phyloP scores from a whole-genome alignment of 306 rosid genomes.

The Casuarina equisetifolia region DNA sequence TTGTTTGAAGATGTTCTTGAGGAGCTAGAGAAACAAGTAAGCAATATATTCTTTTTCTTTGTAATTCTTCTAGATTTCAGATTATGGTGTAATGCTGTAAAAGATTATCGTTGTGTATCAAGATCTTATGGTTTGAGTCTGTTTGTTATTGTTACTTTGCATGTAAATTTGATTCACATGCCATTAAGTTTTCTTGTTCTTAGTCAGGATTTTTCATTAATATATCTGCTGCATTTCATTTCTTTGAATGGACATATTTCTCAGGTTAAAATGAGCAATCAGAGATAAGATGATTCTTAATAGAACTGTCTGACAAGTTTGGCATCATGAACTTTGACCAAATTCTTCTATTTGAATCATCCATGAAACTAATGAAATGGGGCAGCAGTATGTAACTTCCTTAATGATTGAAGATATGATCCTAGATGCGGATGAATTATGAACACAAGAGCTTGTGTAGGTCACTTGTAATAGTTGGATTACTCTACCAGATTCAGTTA shows the following conservation, averaged over 20 bases:
- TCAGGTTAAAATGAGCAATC: background rate
- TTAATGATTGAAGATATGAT: background rate
- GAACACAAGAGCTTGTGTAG: background rate
- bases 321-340: background rate
- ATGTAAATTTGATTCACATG: slow-evolving; percentile 8
- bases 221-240: background rate
- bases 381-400: background rate
- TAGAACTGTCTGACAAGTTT: background rate
- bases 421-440: background rate
- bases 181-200: background rate
- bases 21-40: slow-evolving; percentile 84
- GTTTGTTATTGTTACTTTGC: background rate
- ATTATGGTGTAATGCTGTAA: background rate
- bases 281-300: background rate
- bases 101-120: slow-evolving; percentile 4
- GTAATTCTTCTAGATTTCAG: slow-evolving; percentile 24
- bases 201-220: background rate
- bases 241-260: background rate
- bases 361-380: background rate
- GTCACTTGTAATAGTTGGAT: background rate
- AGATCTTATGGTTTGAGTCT: background rate
- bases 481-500: background rate
- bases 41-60: slow-evolving; percentile 25
- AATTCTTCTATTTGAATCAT: background rate
- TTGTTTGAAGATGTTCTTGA: slow-evolving; percentile 85